A percentile compares a stretch with the other conserved stretches of the same genome.
These are phyloP conservation scores for Mycena indigotica DNA, from an alignment of 768 basidiomycete species.

Conservation along the genomic window DNA sequence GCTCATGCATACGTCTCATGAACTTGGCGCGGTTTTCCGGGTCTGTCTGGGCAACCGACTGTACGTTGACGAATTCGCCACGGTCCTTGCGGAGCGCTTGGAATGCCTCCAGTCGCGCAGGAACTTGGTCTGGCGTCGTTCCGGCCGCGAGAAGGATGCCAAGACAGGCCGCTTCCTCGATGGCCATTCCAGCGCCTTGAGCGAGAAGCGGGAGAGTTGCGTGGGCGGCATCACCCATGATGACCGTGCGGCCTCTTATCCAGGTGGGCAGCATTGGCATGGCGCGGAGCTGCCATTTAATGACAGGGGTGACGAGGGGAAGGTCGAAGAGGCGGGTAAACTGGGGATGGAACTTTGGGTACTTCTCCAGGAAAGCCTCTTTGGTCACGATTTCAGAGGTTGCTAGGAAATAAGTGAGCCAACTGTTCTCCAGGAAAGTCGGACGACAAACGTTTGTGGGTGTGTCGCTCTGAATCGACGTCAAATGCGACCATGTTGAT, in stretches of 20 bases:
- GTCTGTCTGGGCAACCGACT: slow-evolving; percentile 8
- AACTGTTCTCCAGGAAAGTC: too few relatives aligned
- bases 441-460: too few relatives aligned
- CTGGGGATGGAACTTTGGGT: slow-evolving; percentile 12
- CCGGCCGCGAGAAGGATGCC: slow-evolving; percentile 16
- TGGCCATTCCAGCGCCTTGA: slow-evolving; percentile 29
- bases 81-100: slow-evolving; percentile 16
- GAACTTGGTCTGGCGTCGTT: slow-evolving; percentile 13
- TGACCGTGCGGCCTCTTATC: slow-evolving; percentile 9
- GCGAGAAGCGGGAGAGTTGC: slow-evolving; percentile 28
- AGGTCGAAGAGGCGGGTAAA: slow-evolving; percentile 6
- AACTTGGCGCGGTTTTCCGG: neutral
- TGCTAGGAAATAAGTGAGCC: too few relatives aligned
- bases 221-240: slow-evolving; percentile 24
- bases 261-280: slow-evolving; percentile 14
- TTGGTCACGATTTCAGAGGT: too few relatives aligned
- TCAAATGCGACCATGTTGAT: slow-evolving; percentile 11
- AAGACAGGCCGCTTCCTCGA: slow-evolving; percentile 25
- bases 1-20: neutral
- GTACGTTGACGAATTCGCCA: slow-evolving; percentile 14
- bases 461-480: slow-evolving; percentile 9
- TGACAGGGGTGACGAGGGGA: slow-evolving; percentile 5
- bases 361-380: slow-evolving; percentile 6
- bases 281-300: slow-evolving; percentile 15
- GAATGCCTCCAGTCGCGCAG: slow-evolving; percentile 11